A percentile compares a stretch with the other conserved stretches of the same genome.
These are phyloP conservation scores for Ophiostoma himal-ulmi DNA, from an alignment of 2,329 filamentous ascomycete genomes.

Conservation along the genomic window DNA sequence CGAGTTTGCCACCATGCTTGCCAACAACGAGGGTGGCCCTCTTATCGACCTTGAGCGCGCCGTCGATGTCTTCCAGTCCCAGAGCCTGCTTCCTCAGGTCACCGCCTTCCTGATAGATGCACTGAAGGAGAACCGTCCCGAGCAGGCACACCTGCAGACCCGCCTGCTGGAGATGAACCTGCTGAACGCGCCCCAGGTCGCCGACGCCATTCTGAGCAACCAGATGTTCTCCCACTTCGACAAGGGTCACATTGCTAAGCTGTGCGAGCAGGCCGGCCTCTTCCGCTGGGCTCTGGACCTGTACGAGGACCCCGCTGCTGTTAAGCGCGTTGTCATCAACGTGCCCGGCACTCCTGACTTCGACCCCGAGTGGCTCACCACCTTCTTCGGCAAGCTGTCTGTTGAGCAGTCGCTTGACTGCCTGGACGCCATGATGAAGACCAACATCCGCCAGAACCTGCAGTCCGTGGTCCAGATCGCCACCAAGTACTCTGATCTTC, in stretches of 20 bases:
- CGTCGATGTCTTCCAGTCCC: conserved; percentile 95
- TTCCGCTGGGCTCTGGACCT: conserved; percentile 85
- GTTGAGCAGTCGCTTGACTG: conserved; percentile 93
- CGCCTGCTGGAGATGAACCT: conserved; percentile 97
- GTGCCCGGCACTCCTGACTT: conserved; percentile 78
- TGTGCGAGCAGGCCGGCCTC: conserved; percentile 91
- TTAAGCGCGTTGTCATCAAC: conserved; percentile 86
- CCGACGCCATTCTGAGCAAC: conserved; percentile 94
- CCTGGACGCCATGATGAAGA: conserved; percentile 91
- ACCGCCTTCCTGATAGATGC: conserved; percentile 97
- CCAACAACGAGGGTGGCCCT: conserved; percentile 79
- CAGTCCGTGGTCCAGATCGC: conserved; percentile 92
- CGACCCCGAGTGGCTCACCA: conserved; percentile 82
- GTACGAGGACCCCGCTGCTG: conserved; percentile 79
- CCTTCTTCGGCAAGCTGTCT: conserved; percentile 89
- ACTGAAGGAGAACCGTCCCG: conserved; percentile 87
- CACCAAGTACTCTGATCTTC: conserved; percentile 94
- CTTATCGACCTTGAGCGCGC: conserved; percentile 90
- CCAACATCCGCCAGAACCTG: conserved; percentile 94
- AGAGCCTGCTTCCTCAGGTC: conserved; percentile 95
- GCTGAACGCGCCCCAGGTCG: conserved; percentile 91
- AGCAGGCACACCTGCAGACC: conserved; percentile 90
- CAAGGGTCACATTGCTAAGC: conserved; percentile 75
- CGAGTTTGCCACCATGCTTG: conserved; percentile 89
- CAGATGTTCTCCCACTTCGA: conserved; percentile 99